A percentile compares a stretch with the other conserved stretches of the same genome.
These are phyloP conservation scores for Pythium folliculosum DNA, from an alignment of 352 stramenopile genomes.

Conservation along the genomic window DNA sequence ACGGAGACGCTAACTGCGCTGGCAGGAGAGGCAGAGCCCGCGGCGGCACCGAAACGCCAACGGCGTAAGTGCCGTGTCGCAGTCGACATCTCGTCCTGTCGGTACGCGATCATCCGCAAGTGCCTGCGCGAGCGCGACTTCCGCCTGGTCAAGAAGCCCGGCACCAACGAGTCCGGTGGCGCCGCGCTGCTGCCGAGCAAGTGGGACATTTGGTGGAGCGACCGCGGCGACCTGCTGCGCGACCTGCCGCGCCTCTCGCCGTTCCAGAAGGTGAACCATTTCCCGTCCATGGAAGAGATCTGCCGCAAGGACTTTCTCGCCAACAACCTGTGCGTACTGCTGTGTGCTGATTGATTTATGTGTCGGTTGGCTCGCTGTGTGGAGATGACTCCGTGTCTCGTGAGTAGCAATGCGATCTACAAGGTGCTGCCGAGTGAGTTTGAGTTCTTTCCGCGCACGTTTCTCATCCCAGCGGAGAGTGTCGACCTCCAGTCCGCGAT, in stretches of 20 bases:
- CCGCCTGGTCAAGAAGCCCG: slow-evolving; percentile 39
- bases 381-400: not conserved
- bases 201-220: slow-evolving; percentile 59
- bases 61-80: slow-evolving; percentile 32
- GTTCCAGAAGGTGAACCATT: slow-evolving; percentile 59
- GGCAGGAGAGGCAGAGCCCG: not conserved
- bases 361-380: not conserved
- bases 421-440: slow-evolving; percentile 42
- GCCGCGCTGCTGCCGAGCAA: slow-evolving; percentile 23
- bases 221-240: slow-evolving; percentile 44
- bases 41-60: not conserved
- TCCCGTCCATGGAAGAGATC: slow-evolving; percentile 60
- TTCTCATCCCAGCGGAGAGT: slow-evolving; percentile 38
- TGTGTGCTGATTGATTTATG: not conserved
- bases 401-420: slow-evolving; percentile 42
- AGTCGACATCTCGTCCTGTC: slow-evolving; percentile 43
- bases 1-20: not conserved
- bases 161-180: not conserved
- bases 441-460: slow-evolving; percentile 46
- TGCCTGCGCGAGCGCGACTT: slow-evolving; percentile 45
- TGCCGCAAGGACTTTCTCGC: slow-evolving; percentile 56
- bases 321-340: slow-evolving; percentile 41
- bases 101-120: slow-evolving; percentile 48
- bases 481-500: slow-evolving; percentile 40
- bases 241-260: slow-evolving; percentile 41